Evolutionary conservation across 2,329 filamentous ascomycete species (phyloP), one percentile per base, ranked within the genome.

Genomic region (Didymella pomorum): DNA sequence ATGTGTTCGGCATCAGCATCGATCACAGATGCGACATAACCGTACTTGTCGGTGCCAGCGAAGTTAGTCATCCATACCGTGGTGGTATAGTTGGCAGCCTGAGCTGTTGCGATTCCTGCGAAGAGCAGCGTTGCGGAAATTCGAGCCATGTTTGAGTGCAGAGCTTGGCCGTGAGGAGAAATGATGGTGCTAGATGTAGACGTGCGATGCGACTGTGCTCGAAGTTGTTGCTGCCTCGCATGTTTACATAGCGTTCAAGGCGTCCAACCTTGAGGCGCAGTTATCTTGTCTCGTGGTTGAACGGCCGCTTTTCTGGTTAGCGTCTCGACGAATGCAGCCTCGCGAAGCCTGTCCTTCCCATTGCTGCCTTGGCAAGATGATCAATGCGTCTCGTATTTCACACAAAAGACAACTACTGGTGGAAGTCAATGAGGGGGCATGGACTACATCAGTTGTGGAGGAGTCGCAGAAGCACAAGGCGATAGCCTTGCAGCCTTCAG

Each of bases 11-110:
- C 45, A 16, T 58, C 56, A 25, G 56, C 56, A 26, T 43, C n/a
- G 3, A 58, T 45, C 14, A 58, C 56, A 20, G 56, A 58, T 6
- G 49, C 56, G 31, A 53, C 37, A n/a, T 58, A 58, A 16, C 56
- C 44, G 25, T 39, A 53, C 11, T 53, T 58, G 25, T 58, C 31
- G 11, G 50, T 49, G 21, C 43, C 48, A 4, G 44, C 56, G 14
- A 48, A 37, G 2, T 53, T 53, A 25, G 37, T 33, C 50, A 53
- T 39, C 56, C 56, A 58, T 44, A 45, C 49, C 31, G 49, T 53
- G 16, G 49, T 58, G 2, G 56, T 58, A 31, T 31, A 44, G 25
- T 58, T 52, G 39, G 56, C 14, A 41, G 51, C 11, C 16, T 54
- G 43, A 23, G 51, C 51, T 14, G 50, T 31, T 45, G 45, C 50